Evolutionary conservation across 306 rosid genomes (phyloP).

Genomic region (Inga leiocalycina): DNA sequence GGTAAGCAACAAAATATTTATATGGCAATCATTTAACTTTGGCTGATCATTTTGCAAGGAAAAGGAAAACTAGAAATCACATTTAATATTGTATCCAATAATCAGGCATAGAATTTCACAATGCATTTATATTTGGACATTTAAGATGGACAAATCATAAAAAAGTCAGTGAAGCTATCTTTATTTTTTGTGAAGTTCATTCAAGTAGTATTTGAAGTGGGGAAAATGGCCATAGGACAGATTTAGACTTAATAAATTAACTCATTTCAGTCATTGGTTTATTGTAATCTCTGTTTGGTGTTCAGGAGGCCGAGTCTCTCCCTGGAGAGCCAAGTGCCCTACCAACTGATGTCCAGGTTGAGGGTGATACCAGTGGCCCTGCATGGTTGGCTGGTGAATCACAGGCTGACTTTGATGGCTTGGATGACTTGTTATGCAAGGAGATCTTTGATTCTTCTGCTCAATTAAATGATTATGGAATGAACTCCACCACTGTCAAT

Average conservation of each 20-base stretch:
- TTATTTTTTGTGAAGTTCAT: not conserved
- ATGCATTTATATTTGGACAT: not conserved
- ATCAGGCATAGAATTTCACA: not conserved
- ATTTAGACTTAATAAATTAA: not conserved
- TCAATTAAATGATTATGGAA: slow-evolving; percentile 29
- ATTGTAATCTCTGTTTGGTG: slow-evolving; percentile 26
- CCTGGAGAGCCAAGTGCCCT: slow-evolving; percentile 38
- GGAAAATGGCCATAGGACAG: not conserved
- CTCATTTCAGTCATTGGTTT: slow-evolving; percentile 19
- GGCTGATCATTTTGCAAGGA: not conserved
- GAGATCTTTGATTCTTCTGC: slow-evolving; percentile 57
- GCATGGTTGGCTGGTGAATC: slow-evolving; percentile 80
- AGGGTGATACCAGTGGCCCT: slow-evolving; percentile 33
- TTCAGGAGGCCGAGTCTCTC: slow-evolving; percentile 49
- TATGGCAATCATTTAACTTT: not conserved
- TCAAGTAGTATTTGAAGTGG: not conserved
- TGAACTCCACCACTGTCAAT: slow-evolving; percentile 29
- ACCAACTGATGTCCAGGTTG: slow-evolving; percentile 30
- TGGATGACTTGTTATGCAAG: slow-evolving; percentile 70
- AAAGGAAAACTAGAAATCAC: not conserved
- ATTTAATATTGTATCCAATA: not conserved
- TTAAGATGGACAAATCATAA: not conserved
- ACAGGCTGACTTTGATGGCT: slow-evolving; percentile 51
- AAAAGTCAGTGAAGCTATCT: slow-evolving; percentile 3
- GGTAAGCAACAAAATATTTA: slow-evolving; percentile 45